These are phyloP conservation scores for Rhodamnia rubescens DNA, from an alignment of 345 rosid species.

Conservation along the genomic window DNA sequence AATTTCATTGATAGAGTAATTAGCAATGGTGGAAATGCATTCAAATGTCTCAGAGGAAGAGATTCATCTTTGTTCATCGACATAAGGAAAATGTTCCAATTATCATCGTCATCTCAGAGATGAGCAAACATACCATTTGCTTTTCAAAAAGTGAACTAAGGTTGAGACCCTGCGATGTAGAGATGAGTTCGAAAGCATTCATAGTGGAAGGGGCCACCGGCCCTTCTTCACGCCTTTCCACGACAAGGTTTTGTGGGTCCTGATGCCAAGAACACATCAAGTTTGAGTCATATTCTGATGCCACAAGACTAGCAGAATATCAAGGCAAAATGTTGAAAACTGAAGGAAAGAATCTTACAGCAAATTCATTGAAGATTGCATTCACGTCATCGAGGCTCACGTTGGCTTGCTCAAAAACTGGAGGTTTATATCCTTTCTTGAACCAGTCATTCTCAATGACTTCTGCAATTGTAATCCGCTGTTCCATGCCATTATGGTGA, in stretches of 20 bases:
- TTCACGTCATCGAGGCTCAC: slow-evolving; percentile 80
- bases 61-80: not conserved
- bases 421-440: slow-evolving; percentile 90
- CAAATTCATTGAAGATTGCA: slow-evolving; percentile 66
- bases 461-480: slow-evolving; percentile 80
- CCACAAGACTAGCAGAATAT: slow-evolving; percentile 4
- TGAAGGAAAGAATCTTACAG: slow-evolving; percentile 29
- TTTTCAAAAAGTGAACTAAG: slow-evolving; percentile 88
- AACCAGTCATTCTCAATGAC: slow-evolving; percentile 94
- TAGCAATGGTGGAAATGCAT: not conserved
- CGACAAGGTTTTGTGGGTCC: slow-evolving; percentile 69
- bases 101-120: not conserved
- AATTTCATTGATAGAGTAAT: not conserved
- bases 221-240: slow-evolving; percentile 78
- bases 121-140: slow-evolving; percentile 54
- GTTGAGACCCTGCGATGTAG: slow-evolving; percentile 95
- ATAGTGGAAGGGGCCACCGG: slow-evolving; percentile 60
- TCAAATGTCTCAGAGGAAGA: not conserved
- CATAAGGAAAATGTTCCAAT: not conserved
- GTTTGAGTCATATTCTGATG: not conserved
- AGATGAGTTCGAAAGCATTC: slow-evolving; percentile 98
- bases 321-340: not conserved
- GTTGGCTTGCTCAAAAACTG: slow-evolving; percentile 64
- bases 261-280: slow-evolving; percentile 8
- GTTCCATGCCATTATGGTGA: slow-evolving; percentile 22